Evolutionary conservation across 2,329 filamentous ascomycete species (phyloP).

Genomic region (Botrytis pseudocinerea): DNA sequence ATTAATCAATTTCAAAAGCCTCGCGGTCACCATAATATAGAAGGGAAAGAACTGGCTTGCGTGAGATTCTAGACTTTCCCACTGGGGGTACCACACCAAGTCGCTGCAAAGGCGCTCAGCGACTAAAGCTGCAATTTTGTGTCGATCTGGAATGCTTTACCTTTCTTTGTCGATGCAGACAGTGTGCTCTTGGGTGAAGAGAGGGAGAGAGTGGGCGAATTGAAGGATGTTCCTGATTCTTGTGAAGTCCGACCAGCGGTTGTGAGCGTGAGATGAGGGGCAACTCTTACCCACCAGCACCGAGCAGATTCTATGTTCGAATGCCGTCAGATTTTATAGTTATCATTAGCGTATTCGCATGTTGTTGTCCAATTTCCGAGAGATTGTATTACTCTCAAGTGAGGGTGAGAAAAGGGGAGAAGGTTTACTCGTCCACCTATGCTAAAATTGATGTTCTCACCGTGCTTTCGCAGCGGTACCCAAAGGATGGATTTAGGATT

Average conservation of each 20-base stretch:
- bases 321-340: not conserved
- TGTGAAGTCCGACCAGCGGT: not conserved
- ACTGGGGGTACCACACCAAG: not conserved
- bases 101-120: not conserved
- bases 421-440: not conserved
- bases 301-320: not conserved
- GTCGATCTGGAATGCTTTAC: not conserved
- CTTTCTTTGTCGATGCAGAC: fast-evolving
- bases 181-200: not conserved
- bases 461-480: not conserved
- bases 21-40: not conserved
- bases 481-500: not conserved
- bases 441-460: not conserved
- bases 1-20: not conserved
- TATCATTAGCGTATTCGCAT: not conserved
- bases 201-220: not conserved
- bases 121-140: not conserved
- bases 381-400: not conserved
- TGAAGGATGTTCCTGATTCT: not conserved
- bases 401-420: not conserved
- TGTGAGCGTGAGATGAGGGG: too few relatives aligned
- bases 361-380: too few relatives aligned
- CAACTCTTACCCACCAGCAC: not conserved
- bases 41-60: not conserved
- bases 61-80: not conserved